Conservation (phyloP, 129 eudicot genomes). For the Tagetes erecta region DNA sequence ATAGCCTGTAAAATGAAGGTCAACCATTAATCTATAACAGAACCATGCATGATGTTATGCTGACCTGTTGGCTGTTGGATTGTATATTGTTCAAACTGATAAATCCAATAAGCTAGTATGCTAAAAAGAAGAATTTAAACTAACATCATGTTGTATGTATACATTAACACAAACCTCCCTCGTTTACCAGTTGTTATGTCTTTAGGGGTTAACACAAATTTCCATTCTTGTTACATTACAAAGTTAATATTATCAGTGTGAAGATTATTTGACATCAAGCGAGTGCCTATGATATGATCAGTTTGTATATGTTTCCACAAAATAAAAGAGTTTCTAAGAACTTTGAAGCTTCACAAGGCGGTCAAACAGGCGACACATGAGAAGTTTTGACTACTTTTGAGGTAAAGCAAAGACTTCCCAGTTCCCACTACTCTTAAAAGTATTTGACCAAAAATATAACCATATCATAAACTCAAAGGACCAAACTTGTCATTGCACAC, state of each 20-base stretch:
- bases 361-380: background rate
- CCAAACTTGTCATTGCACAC: slow-evolving; percentile 20
- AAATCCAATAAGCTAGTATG: background rate
- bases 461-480: slow-evolving; percentile 37
- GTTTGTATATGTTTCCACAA: slow-evolving; percentile 19
- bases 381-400: background rate
- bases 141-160: background rate
- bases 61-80: slow-evolving; percentile 13
- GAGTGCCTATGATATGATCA: background rate
- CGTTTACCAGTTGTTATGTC: slow-evolving; percentile 1
- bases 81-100: background rate
- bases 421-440: slow-evolving; percentile 16
- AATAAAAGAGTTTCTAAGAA: background rate
- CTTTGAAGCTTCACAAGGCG: background rate
- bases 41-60: slow-evolving; percentile 27
- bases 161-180: slow-evolving; percentile 15
- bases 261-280: slow-evolving; percentile 16
- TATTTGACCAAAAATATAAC: slow-evolving; percentile 19
- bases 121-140: background rate
- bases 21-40: slow-evolving; percentile 21
- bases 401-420: slow-evolving; percentile 14
- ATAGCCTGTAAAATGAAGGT: slow-evolving; percentile 54
- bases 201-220: slow-evolving; percentile 4
- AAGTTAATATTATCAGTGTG: background rate
- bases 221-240: background rate